Conservation (phyloP, 176 grass and related monocot species). For the Carex cristatella region DNA sequence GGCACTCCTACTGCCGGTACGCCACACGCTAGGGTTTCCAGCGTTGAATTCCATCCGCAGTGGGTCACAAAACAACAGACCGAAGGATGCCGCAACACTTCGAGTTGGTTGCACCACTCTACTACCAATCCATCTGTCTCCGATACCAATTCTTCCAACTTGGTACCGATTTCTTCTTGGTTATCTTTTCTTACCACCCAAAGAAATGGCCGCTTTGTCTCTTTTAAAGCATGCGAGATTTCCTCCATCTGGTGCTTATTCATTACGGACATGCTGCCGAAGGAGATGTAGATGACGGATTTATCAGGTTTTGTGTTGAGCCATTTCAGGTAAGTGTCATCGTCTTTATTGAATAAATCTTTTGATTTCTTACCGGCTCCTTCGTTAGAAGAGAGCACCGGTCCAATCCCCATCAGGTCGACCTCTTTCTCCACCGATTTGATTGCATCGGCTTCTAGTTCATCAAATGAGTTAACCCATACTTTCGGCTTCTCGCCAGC, state of each 20-base stretch:
- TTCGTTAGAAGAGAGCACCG: slow-evolving; percentile 20
- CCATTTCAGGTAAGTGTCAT: slow-evolving; percentile 43
- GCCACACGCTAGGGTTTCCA: slow-evolving; percentile 32
- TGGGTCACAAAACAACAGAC: slow-evolving; percentile 57
- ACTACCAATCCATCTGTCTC: slow-evolving; percentile 33
- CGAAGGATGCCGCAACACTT: slow-evolving; percentile 35
- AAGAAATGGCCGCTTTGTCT: slow-evolving; percentile 27
- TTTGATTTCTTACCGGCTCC: neutral
- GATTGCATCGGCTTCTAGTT: slow-evolving; percentile 28
- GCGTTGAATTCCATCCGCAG: slow-evolving; percentile 51
- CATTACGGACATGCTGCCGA: slow-evolving; percentile 43
- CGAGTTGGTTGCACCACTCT: slow-evolving; percentile 46
- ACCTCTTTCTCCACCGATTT: slow-evolving; percentile 1
- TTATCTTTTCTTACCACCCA: slow-evolving; percentile 37
- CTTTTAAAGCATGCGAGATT: slow-evolving; percentile 20
- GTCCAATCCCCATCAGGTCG: slow-evolving; percentile 27
- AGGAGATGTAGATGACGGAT: slow-evolving; percentile 53
- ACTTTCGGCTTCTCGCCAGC: slow-evolving; percentile 24
- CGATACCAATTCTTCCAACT: neutral
- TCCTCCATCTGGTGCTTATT: slow-evolving; percentile 35
- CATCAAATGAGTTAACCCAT: slow-evolving; percentile 41
- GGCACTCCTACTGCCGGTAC: slow-evolving; percentile 32
- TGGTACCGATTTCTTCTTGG: neutral
- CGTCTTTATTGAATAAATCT: slow-evolving; percentile 21
- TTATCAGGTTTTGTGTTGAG: slow-evolving; percentile 17